phyloP scores from a whole-genome alignment of 2,329 filamentous ascomycete species.

The Phaeophleospora eucalypticola region DNA sequence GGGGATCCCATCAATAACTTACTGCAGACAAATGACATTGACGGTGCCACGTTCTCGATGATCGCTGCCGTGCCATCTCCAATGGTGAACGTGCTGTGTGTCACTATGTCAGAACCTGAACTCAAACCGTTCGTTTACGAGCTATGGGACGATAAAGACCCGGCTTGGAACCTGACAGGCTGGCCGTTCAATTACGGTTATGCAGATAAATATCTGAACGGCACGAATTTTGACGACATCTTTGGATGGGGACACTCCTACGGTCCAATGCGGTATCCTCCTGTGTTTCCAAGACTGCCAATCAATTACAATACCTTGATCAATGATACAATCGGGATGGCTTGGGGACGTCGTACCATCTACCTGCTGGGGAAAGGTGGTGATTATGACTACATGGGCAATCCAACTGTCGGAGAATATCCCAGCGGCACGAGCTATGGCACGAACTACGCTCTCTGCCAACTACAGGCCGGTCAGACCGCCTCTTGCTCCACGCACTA shows the following conservation, averaged over 20 bases:
- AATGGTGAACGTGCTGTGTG: slow-evolving; percentile 68
- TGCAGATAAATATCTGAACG: slow-evolving; percentile 6
- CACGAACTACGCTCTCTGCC: slow-evolving; percentile 62
- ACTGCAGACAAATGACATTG: slow-evolving; percentile 59
- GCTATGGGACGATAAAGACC: slow-evolving; percentile 48
- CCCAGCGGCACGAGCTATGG: slow-evolving; percentile 4
- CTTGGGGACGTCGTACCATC: slow-evolving; percentile 50
- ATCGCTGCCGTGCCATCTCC: slow-evolving; percentile 67
- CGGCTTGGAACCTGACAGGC: slow-evolving; percentile 2
- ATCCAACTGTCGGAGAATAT: background rate
- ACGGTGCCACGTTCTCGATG: slow-evolving; percentile 65
- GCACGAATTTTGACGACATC: slow-evolving; percentile 57
- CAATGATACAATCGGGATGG: slow-evolving; percentile 44
- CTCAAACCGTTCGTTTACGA: slow-evolving; percentile 62
- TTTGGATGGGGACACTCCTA: slow-evolving; percentile 59
- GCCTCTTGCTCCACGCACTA: slow-evolving; percentile 62
- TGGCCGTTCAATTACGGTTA: slow-evolving; percentile 11
- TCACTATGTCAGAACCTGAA: slow-evolving; percentile 58
- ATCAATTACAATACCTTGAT: slow-evolving; percentile 62
- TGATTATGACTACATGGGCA: slow-evolving; percentile 3
- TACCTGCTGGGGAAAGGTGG: slow-evolving; percentile 60
- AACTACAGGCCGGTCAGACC: slow-evolving; percentile 60
- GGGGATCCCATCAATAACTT: slow-evolving; percentile 60
- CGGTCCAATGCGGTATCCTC: slow-evolving; percentile 40
- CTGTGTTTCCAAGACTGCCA: slow-evolving; percentile 50